Base-by-base conservation (phyloP, 768 basidiomycete species). In the Macrolepiota albuminosa region DNA sequence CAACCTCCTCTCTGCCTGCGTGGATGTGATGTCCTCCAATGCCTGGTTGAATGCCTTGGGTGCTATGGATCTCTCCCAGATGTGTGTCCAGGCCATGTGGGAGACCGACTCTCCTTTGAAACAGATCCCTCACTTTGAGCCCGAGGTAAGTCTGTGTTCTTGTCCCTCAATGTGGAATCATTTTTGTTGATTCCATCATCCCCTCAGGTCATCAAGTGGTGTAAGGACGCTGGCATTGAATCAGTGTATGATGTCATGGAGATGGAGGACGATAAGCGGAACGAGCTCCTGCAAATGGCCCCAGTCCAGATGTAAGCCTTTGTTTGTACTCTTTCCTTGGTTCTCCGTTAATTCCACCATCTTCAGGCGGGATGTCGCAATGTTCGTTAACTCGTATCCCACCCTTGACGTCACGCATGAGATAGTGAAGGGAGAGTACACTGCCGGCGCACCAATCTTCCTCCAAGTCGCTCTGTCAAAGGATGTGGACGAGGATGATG, bases 61-160 rank as follows among this genome's bases (percentile, higher is more conserved):
- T 36, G 95, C 95, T 0, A 98, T 98, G 97, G 96, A 99, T 73
- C 74, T 98, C 50, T 92, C 92, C 9, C 97, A 98, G 73, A 98
- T 98, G 96, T 95, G 93, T 72, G 93, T 98, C 5, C 97, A 98
- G 72, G 94, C 91, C 0, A 87, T 96, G 74, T 98, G 97, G 97
- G 96, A 99, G 70, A 89, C 87, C 10, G 97, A 99, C 72, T 94
- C 92, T 40, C 95, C 95, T 0, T 74, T 98, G 65, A 94, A 91
- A 69, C 96, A 99, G 71, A 89, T 99, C 46, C 97, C 97, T 10
- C 95, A 97, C 73, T 99, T 98, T 73, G 93, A 96, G 65, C 74
- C 86, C 6, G 93, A 96, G 56, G 92, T 95, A 66, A 56, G 80
- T 29, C 1, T 1, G 1, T 29, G 29, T 67, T 40, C 21, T 31